Evolutionary conservation across 768 basidiomycete species (phyloP).

Genomic region (Rhizopogon vesiculosus): DNA sequence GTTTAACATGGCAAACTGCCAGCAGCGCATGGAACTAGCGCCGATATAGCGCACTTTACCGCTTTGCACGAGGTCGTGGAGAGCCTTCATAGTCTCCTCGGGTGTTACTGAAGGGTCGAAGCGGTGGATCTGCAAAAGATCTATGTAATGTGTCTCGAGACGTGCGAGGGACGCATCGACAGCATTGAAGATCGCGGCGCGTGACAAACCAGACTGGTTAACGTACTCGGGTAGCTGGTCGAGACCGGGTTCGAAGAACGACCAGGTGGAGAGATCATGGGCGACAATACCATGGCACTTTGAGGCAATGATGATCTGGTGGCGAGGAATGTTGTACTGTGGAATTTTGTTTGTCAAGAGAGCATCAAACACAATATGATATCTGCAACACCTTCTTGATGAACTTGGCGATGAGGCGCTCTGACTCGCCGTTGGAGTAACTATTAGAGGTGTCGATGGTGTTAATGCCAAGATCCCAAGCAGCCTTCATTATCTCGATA

Average conservation of each 20-base stretch:
- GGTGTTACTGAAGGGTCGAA: constrained; percentile 32
- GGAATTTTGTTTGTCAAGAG: neutral
- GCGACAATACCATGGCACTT: constrained; percentile 20
- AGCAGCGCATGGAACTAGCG: constrained; percentile 41
- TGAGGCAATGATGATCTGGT: constrained; percentile 26
- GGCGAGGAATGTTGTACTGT: constrained; percentile 28
- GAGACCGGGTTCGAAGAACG: neutral
- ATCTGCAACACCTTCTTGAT: constrained; percentile 23
- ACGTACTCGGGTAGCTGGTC: constrained; percentile 13
- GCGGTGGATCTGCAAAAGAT: constrained; percentile 42
- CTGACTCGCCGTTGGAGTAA: constrained; percentile 34
- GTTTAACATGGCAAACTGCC: constrained; percentile 42
- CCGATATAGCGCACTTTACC: constrained; percentile 51
- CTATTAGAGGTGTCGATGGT: constrained; percentile 36
- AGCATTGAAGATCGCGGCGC: constrained; percentile 32
- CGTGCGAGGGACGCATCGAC: constrained; percentile 33
- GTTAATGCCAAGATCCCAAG: constrained; percentile 36
- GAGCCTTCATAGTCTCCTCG: constrained; percentile 46
- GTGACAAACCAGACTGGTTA: constrained; percentile 32
- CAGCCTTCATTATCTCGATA: constrained; percentile 30
- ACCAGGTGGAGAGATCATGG: neutral
- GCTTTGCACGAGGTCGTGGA: constrained; percentile 43
- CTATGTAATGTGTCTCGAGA: constrained; percentile 31
- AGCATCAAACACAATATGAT: neutral
- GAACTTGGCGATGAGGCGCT: constrained; percentile 32